Evolutionary conservation across 306 rosid species (phyloP).

Genomic region (Rosa rugosa): DNA sequence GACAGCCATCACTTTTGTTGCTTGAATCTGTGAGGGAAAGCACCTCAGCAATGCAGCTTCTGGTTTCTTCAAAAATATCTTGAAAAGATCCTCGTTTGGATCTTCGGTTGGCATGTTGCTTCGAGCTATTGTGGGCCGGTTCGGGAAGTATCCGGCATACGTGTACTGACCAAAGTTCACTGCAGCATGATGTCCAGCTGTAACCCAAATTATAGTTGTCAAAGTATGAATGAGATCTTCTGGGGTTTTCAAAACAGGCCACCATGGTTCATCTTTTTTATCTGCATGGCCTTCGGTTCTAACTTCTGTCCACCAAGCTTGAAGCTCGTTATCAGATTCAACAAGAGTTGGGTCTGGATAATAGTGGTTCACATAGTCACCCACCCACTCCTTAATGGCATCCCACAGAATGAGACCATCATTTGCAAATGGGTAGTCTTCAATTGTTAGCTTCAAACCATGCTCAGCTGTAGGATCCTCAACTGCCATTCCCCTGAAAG

Average conservation of each 20-base stretch:
- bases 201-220: constrained; percentile 37
- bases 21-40: constrained; percentile 44
- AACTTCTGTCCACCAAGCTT: constrained; percentile 49
- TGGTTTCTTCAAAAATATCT: constrained; percentile 26
- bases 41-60: constrained; percentile 31
- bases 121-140: constrained; percentile 39
- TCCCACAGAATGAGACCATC: constrained; percentile 46
- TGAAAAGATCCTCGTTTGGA: constrained; percentile 21
- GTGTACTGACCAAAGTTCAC: constrained; percentile 43
- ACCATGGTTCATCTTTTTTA: constrained; percentile 47
- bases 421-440: constrained; percentile 45
- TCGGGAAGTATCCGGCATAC: constrained; percentile 43
- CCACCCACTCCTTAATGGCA: constrained; percentile 33
- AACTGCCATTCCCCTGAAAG: constrained; percentile 41
- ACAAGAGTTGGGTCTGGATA: constrained; percentile 27
- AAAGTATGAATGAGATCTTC: constrained; percentile 25
- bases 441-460: constrained; percentile 39
- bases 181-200: constrained; percentile 42
- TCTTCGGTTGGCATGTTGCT: constrained; percentile 37
- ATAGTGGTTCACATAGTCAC: constrained; percentile 38
- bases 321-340: constrained; percentile 36
- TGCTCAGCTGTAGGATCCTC: constrained; percentile 39
- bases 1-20: constrained; percentile 37
- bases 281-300: constrained; percentile 39
- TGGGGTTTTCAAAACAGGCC: constrained; percentile 33